These are phyloP conservation scores for Bacidia rubella DNA, from an alignment of 495 filamentous ascomycete species.

Conservation along the genomic window DNA sequence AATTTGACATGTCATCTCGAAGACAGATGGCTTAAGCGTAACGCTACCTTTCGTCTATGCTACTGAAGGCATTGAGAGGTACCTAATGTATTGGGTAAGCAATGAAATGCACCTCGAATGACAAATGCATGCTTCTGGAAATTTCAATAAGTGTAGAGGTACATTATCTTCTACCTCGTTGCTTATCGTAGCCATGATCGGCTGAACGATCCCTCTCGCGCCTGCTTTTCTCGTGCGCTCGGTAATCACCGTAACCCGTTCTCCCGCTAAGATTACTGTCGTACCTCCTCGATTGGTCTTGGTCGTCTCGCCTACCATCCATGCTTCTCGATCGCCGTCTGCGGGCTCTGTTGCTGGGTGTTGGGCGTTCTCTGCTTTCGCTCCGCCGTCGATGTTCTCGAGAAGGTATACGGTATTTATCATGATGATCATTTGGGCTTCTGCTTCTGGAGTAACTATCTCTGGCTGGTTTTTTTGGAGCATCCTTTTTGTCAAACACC, in stretches of 20 bases:
- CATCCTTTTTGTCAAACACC: conserved; percentile 68
- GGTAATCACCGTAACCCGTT: neutral
- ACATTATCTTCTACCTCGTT: neutral
- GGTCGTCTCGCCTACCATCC: conserved; percentile 12
- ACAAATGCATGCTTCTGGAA: no score
- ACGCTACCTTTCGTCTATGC: no score
- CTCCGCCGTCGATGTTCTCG: neutral
- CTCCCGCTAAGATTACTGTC: neutral
- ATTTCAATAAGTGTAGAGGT: neutral
- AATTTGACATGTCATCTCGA: no score
- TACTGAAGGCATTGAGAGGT: no score
- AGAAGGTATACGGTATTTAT: conserved; percentile 7
- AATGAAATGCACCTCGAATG: no score
- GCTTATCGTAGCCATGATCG: neutral
- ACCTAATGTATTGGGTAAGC: no score
- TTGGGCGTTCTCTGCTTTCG: neutral
- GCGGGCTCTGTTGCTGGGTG: no score
- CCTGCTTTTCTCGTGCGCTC: neutral
- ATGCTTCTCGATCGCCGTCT: conserved; percentile 1
- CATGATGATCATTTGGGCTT: conserved; percentile 30
- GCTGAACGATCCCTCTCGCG: neutral
- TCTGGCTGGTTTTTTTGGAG: conserved; percentile 23
- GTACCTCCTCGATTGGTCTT: conserved; percentile 12
- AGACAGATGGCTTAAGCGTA: no score
- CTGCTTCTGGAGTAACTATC: conserved; percentile 35